A percentile compares a stretch with the other conserved stretches of the same genome.
Conservation (phyloP, 176 grass and related monocot genomes). For the Tuctoria greenei region DNA sequence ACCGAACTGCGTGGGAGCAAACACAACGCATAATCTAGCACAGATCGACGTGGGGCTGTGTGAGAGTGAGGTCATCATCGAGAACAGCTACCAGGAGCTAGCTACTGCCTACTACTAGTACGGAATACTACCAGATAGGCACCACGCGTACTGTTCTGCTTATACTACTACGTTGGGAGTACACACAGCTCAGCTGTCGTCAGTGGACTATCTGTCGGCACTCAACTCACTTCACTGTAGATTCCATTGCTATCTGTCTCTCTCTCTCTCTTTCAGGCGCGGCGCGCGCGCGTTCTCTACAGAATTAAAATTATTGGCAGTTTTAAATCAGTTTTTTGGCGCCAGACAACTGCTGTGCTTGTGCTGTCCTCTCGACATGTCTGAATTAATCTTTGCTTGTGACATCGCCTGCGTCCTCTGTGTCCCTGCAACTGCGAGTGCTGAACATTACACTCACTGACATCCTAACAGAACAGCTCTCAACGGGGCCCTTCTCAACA, state of each 20-base stretch:
- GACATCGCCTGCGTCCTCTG: neutral
- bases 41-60: neutral
- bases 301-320: neutral
- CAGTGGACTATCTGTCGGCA: conserved; percentile 49
- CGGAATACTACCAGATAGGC: conserved; percentile 1
- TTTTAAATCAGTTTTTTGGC: conserved; percentile 27
- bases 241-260: neutral
- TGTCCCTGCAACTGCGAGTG: neutral
- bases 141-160: neutral
- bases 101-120: conserved; percentile 2
- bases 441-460: neutral
- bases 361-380: neutral
- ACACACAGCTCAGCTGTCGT: conserved; percentile 35
- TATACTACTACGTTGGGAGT: conserved; percentile 17
- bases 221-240: conserved; percentile 19
- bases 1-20: neutral
- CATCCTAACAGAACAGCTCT: no score
- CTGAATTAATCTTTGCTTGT: neutral
- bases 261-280: neutral
- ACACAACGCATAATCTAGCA: neutral
- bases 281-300: neutral
- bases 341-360: neutral
- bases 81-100: neutral
- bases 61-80: conserved; percentile 37
- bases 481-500: no score